Evolutionary conservation across 805 yeast species (phyloP).

Genomic region (Myxozyma udenii): DNA sequence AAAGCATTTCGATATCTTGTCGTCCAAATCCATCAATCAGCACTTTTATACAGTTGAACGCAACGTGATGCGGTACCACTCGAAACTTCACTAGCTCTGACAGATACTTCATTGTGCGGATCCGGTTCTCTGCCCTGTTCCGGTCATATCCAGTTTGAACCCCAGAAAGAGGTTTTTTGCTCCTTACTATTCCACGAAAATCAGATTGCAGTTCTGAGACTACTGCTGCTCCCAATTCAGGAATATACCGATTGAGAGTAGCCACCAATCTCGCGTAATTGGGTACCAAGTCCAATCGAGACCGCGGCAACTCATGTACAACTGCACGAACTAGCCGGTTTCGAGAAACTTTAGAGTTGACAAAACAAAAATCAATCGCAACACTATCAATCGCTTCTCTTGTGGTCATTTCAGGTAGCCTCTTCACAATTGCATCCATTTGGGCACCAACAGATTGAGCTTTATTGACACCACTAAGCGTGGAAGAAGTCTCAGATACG

Average conservation of each 20-base stretch:
- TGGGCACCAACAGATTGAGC: conserved; percentile 31
- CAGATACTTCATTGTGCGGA: conserved; percentile 53
- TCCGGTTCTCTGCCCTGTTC: conserved; percentile 17
- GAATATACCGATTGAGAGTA: conserved; percentile 50
- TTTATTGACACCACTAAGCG: conserved; percentile 6
- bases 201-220: conserved; percentile 51
- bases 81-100: conserved; percentile 75
- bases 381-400: conserved; percentile 35
- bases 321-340: conserved; percentile 58
- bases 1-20: conserved; percentile 64
- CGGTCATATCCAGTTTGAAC: conserved; percentile 13
- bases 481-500: neutral
- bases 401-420: conserved; percentile 18
- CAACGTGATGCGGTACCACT: conserved; percentile 64
- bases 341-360: conserved; percentile 71
- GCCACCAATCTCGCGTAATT: conserved; percentile 67
- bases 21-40: conserved; percentile 53
- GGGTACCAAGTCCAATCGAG: conserved; percentile 37
- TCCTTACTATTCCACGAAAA: conserved; percentile 30
- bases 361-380: conserved; percentile 37
- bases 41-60: conserved; percentile 68
- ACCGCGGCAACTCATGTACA: conserved; percentile 52
- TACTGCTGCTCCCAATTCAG: conserved; percentile 52
- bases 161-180: conserved; percentile 2
- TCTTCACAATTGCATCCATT: conserved; percentile 23